Evolutionary conservation across 257 asterid species (phyloP), one percentile per base, ranked within the genome.

Genomic region (Lantana camara): DNA sequence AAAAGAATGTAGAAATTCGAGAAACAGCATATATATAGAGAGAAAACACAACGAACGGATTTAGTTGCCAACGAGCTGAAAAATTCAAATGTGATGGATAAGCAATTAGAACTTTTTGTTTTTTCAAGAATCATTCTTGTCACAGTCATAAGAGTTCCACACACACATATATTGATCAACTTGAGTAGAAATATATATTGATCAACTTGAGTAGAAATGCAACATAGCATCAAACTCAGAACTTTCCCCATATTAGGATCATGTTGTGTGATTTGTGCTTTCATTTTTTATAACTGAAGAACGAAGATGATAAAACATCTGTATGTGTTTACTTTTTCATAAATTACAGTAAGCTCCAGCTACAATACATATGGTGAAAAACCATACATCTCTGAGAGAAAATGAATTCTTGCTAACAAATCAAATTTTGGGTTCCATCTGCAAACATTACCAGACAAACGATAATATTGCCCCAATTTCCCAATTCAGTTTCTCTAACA

Each of bases 401-500:
- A 44, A 35, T 7, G 32, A 27, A 2, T 42, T 42, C 17, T 11
- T 12, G 7, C 19, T 0, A 44, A 5, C 17, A 44, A n/a, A 44
- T 44, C 5, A 15, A 44, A 16, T 5, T 15, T 44, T 44, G 17
- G 50, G 21, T 44, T 44, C 50, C 50, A 44, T n/a, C 15, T 44
- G 50, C 21, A 44, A 44, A 44, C 46, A 16, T 44, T 44, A 42
- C 14, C 38, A 13, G 38, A 52, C 21, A 50, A 50, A 50, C 7
- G n/a, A 50, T 12, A 37, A 12, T 14, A 23, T 23, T 21, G 56
- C 34, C 54, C 41, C 38, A 61, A 40, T 12, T 46, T 37, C 48
- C 60, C 57, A 50, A 59, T 40, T 58, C 62, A 56, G 35, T 23
- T 27, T 9, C 55, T 64, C 52, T 29, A 61, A 42, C 12, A 15